These are phyloP conservation scores for Xylariales sp. DNA, from an alignment of 2,329 filamentous ascomycete genomes.

Conservation along the genomic window DNA sequence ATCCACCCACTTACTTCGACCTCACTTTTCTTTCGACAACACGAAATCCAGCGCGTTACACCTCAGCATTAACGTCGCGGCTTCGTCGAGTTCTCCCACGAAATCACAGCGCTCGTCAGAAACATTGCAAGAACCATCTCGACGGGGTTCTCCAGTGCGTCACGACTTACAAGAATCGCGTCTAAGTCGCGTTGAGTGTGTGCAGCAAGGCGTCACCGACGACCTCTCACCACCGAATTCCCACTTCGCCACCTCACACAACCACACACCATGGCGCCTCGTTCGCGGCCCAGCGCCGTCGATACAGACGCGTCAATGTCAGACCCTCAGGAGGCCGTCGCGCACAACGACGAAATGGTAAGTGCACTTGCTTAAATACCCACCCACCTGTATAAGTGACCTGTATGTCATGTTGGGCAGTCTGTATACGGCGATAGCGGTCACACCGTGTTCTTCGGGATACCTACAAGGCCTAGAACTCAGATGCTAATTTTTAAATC, in stretches of 20 bases:
- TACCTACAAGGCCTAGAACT: not conserved
- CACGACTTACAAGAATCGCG: slow-evolving; percentile 34
- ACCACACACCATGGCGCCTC: slow-evolving; percentile 46
- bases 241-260: slow-evolving; percentile 13
- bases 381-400: too few species aligned
- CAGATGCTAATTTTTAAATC: slow-evolving; percentile 6
- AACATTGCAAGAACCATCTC: not conserved
- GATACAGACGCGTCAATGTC: slow-evolving; percentile 61
- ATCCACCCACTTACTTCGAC: not conserved
- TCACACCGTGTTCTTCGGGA: too few species aligned
- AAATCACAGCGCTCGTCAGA: not conserved
- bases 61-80: slow-evolving; percentile 4
- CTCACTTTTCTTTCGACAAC: slow-evolving; percentile 2
- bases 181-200: slow-evolving; percentile 54
- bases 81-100: not conserved
- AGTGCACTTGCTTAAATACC: too few species aligned
- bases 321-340: slow-evolving; percentile 47
- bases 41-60: not conserved
- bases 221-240: not conserved
- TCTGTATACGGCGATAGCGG: too few species aligned
- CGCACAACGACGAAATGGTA: slow-evolving; percentile 46
- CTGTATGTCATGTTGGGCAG: too few species aligned
- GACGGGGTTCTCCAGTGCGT: not conserved
- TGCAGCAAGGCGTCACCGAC: slow-evolving; percentile 12
- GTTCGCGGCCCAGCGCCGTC: slow-evolving; percentile 46